Evolutionary conservation across 345 rosid genomes (phyloP).

Genomic region (Gossypium anomalum): DNA sequence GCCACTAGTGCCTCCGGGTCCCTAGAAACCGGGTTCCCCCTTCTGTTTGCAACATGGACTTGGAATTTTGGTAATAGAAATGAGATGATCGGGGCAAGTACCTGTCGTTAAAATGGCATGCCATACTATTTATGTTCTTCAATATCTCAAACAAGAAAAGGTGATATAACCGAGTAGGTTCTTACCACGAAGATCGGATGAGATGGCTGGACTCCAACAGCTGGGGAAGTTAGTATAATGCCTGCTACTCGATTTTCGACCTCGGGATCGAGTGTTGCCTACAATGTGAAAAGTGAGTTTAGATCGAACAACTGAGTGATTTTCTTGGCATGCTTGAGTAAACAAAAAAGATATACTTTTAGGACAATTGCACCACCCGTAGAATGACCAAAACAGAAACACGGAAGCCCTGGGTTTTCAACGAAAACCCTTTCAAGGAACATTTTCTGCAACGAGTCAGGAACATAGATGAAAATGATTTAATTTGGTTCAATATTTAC

Average conservation of each 20-base stretch:
- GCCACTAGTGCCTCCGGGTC: constrained; percentile 76
- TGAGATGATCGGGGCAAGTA: constrained; percentile 74
- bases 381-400: constrained; percentile 93
- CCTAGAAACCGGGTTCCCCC: constrained; percentile 80
- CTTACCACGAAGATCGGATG: constrained; percentile 77
- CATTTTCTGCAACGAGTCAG: constrained; percentile 46
- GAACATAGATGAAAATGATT: neutral
- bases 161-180: neutral
- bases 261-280: constrained; percentile 74
- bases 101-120: constrained; percentile 29
- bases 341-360: constrained; percentile 40
- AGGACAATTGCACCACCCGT: constrained; percentile 88
- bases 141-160: neutral
- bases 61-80: constrained; percentile 65
- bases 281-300: neutral
- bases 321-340: neutral
- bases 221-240: constrained; percentile 82
- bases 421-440: constrained; percentile 57
- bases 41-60: constrained; percentile 75
- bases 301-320: neutral
- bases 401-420: constrained; percentile 69
- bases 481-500: neutral
- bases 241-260: constrained; percentile 58
- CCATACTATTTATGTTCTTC: neutral
- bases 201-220: constrained; percentile 91